Percentiles rank a stretch among this genome's conserved stretches.
Evolutionary conservation across 2,329 filamentous ascomycete genomes (phyloP).

Genomic region (Ramularia collo-cygni): DNA sequence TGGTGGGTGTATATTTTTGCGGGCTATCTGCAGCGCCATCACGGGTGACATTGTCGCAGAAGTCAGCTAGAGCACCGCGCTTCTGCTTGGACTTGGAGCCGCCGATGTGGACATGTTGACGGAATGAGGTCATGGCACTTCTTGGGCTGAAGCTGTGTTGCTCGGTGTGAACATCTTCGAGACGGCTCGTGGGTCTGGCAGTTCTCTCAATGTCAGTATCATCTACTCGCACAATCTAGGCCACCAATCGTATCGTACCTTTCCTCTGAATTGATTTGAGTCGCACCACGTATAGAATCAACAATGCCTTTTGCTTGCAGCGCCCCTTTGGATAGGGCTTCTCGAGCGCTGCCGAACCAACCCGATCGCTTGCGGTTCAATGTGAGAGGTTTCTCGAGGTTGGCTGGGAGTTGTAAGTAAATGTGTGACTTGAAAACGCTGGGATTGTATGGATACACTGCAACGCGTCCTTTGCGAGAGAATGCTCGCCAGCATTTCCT

Average conservation of each 20-base stretch:
- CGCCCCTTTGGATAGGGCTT: constrained; percentile 10
- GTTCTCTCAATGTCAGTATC: not conserved
- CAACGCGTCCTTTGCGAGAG: constrained; percentile 14
- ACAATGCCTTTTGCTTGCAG: constrained; percentile 9
- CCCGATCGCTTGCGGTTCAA: constrained; percentile 17
- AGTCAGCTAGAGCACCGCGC: constrained; percentile 10
- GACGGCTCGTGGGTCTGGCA: not conserved
- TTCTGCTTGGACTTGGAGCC: constrained; percentile 11
- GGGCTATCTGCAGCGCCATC: too few species aligned
- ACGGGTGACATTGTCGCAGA: constrained; percentile 3
- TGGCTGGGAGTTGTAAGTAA: not conserved
- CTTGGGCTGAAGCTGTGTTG: constrained; percentile 15
- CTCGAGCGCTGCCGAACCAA: constrained; percentile 19
- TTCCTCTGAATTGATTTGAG: not conserved
- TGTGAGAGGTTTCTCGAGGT: constrained; percentile 12
- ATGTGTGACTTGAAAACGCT: not conserved
- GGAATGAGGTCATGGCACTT: constrained; percentile 15
- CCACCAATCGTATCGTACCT: too few species aligned
- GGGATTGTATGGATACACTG: constrained; percentile 4
- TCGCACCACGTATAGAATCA: constrained; percentile 6
- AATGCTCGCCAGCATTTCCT: constrained; percentile 6
- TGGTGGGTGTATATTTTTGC: too few species aligned
- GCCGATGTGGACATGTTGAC: constrained; percentile 13
- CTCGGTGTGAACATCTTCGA: too few species aligned
- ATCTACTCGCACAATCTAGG: too few species aligned